Conservation (phyloP, 371 early-diverging fungal genomes). For the Umbelopsis sp. region DNA sequence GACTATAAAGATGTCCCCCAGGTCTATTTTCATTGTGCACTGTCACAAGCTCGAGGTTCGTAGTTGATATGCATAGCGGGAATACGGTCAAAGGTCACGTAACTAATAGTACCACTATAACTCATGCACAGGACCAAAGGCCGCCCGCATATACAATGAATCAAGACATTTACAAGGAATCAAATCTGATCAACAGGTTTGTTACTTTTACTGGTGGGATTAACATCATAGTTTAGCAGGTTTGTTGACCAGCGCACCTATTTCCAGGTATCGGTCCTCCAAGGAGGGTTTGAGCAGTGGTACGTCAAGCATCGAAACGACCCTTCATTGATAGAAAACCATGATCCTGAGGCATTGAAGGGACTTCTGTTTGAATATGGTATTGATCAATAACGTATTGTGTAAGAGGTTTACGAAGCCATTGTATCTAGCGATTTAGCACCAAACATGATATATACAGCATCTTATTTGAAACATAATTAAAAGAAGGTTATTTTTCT, state of each 20-base stretch:
- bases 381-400: background rate
- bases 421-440: too few species aligned
- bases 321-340: conserved; percentile 64
- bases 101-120: too few species aligned
- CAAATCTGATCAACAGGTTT: conserved; percentile 33
- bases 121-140: conserved; percentile 65
- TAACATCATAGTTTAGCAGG: conserved; percentile 21
- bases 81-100: too few species aligned
- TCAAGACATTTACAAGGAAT: conserved; percentile 44
- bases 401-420: background rate
- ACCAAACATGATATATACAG: background rate
- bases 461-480: background rate
- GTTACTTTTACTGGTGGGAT: background rate
- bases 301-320: conserved; percentile 59
- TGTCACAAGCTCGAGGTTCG: conserved; percentile 75
- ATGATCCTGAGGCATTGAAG: conserved; percentile 60
- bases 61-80: conserved; percentile 5
- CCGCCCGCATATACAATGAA: conserved; percentile 75
- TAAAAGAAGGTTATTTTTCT: too few species aligned
- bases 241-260: conserved; percentile 22
- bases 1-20: conserved; percentile 63
- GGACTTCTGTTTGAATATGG: conserved; percentile 7
- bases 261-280: conserved; percentile 61
- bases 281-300: conserved; percentile 79
- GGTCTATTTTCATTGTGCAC: conserved; percentile 84